Evolutionary conservation across 768 basidiomycete species (phyloP).

Genomic region (Hysterangium stoloniferum): DNA sequence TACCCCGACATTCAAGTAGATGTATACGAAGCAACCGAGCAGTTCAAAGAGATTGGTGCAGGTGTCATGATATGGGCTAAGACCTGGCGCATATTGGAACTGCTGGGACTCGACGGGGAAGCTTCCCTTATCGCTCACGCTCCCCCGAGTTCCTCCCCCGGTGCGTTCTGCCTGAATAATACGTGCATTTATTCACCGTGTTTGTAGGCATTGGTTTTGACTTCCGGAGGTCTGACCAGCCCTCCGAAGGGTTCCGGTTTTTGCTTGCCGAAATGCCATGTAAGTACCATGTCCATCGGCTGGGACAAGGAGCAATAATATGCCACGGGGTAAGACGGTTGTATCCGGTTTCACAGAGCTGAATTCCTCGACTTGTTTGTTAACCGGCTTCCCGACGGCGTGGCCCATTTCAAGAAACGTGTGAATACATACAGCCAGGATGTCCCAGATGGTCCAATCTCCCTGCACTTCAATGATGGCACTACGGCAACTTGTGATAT

Average conservation of each 20-base stretch:
- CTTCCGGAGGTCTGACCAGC: constrained; percentile 15
- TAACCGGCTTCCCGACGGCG: constrained; percentile 20
- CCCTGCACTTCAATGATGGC: constrained; percentile 20
- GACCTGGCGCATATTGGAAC: constrained; percentile 37
- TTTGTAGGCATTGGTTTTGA: constrained; percentile 31
- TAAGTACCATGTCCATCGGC: constrained; percentile 13
- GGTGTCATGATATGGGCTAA: constrained; percentile 48
- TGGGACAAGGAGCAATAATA: too few relatives aligned
- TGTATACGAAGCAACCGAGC: constrained; percentile 44
- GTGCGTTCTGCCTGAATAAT: background rate
- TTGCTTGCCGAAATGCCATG: constrained; percentile 17
- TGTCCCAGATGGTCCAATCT: constrained; percentile 10
- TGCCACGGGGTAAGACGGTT: constrained; percentile 14
- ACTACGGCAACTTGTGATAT: constrained; percentile 18
- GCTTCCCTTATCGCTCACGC: constrained; percentile 18
- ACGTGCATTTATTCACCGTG: background rate
- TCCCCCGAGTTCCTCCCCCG: constrained; percentile 13
- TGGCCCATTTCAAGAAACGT: constrained; percentile 26
- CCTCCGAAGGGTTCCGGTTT: constrained; percentile 13
- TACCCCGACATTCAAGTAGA: constrained; percentile 49
- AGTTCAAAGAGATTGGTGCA: constrained; percentile 50
- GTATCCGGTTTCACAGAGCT: constrained; percentile 28
- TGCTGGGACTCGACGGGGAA: constrained; percentile 31
- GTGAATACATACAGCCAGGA: constrained; percentile 25
- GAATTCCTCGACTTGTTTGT: constrained; percentile 29